A percentile compares a stretch with the other conserved stretches of the same genome.
Evolutionary conservation across 768 basidiomycete species (phyloP).

Genomic region (Leccinum barrowsii): DNA sequence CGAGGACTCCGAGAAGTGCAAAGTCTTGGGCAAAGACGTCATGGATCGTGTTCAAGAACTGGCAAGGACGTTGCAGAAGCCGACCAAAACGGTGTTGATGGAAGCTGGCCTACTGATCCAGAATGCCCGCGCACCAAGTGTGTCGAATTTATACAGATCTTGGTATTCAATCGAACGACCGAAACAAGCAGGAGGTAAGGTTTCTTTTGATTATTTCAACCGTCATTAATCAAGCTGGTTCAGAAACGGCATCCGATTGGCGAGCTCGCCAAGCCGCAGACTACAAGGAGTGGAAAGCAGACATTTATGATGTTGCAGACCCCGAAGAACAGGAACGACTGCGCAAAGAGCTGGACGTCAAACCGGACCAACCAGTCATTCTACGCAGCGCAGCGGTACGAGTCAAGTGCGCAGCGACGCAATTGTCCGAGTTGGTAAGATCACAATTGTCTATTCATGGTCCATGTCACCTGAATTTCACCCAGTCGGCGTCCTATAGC

Average conservation of each 20-base stretch:
- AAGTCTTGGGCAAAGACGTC: not conserved
- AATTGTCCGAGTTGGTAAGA: not conserved
- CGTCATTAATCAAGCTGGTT: no score
- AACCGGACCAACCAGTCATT: not conserved
- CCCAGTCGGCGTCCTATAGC: not conserved
- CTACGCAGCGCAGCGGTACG: not conserved
- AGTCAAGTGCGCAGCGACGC: not conserved
- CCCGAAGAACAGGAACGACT: not conserved
- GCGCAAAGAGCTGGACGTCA: not conserved
- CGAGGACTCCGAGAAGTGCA: not conserved
- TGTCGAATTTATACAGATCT: not conserved
- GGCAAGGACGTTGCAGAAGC: not conserved
- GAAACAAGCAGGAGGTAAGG: not conserved
- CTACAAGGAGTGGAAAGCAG: not conserved
- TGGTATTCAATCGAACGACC: not conserved
- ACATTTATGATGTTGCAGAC: not conserved
- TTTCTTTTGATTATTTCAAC: not conserved
- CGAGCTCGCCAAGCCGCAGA: not conserved
- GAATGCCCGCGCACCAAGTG: not conserved
- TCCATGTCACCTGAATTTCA: not conserved
- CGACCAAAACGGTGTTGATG: not conserved
- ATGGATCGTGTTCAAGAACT: not conserved
- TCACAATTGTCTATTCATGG: not conserved
- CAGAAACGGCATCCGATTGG: not conserved
- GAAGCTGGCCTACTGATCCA: not conserved